Evolutionary conservation across 495 filamentous ascomycete species (phyloP).

Genomic region (Aspergillus diversus): DNA sequence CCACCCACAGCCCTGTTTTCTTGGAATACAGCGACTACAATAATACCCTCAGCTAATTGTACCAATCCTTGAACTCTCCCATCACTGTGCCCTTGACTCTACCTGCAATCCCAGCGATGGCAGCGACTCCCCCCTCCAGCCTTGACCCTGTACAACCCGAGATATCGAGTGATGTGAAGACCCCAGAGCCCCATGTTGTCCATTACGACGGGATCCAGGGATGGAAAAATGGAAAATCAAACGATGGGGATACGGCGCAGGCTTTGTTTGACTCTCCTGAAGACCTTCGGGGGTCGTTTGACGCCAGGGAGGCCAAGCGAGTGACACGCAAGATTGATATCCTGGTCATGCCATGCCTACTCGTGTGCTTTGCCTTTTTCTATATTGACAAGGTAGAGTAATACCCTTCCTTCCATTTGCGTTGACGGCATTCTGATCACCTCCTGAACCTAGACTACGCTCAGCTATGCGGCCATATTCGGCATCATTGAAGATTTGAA

Average conservation of each 20-base stretch:
- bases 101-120: too few relatives aligned
- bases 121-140: too few relatives aligned
- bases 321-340: constrained; percentile 59
- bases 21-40: too few relatives aligned
- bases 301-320: constrained; percentile 49
- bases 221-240: not conserved
- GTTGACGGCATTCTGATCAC: not conserved
- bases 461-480: constrained; percentile 62
- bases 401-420: constrained; percentile 21
- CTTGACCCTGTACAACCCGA: too few relatives aligned
- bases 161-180: too few relatives aligned
- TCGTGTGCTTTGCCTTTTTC: constrained; percentile 62
- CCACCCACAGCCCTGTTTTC: too few relatives aligned
- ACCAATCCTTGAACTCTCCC: too few relatives aligned
- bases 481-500: constrained; percentile 53
- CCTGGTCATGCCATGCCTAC: constrained; percentile 51
- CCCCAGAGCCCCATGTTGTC: too few relatives aligned
- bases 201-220: too few relatives aligned
- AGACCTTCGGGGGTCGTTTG: constrained; percentile 47
- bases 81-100: too few relatives aligned
- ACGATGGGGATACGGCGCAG: constrained; percentile 48
- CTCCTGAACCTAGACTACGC: constrained; percentile 48
- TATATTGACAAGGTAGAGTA: constrained; percentile 56
- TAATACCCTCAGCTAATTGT: too few relatives aligned
- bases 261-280: constrained; percentile 43